Percentiles rank a stretch among this genome's conserved stretches.
Conservation (phyloP, 225 moss, liverwort and hornwort genomes). For the Climacium dendroides region DNA sequence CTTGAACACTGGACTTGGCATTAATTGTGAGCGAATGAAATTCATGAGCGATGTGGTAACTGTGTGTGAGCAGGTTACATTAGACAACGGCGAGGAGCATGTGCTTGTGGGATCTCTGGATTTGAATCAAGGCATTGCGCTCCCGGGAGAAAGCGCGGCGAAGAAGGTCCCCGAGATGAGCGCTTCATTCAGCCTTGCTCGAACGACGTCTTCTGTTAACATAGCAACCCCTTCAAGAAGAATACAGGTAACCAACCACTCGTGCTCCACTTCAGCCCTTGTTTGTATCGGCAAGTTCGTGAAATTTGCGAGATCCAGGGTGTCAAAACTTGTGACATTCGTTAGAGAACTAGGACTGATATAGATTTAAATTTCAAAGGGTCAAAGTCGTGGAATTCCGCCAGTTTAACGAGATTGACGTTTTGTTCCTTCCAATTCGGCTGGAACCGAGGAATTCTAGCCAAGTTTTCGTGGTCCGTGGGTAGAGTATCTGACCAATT, state of each 20-base stretch:
- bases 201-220: not conserved
- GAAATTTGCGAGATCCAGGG: not conserved
- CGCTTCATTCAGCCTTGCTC: not conserved
- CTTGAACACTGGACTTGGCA: not conserved
- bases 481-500: not conserved
- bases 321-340: too few species aligned
- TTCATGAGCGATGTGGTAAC: not conserved
- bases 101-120: conserved; percentile 46
- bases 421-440: not conserved
- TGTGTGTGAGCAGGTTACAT: conserved; percentile 16
- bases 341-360: too few species aligned
- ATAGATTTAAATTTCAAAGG: not conserved
- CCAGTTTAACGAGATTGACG: not conserved
- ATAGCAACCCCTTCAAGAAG: not conserved
- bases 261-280: not conserved
- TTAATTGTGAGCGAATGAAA: not conserved
- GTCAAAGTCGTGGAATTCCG: not conserved
- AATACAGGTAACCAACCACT: not conserved
- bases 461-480: not conserved
- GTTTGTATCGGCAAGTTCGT: not conserved
- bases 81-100: conserved; percentile 22
- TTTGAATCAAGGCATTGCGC: conserved; percentile 38
- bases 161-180: conserved; percentile 14
- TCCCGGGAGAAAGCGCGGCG: conserved; percentile 22
- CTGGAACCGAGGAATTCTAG: not conserved